Percentiles rank a stretch among this genome's conserved stretches.
phyloP scores from a whole-genome alignment of 1,284 basidiomycete species.

The Termitomyces sp. region DNA sequence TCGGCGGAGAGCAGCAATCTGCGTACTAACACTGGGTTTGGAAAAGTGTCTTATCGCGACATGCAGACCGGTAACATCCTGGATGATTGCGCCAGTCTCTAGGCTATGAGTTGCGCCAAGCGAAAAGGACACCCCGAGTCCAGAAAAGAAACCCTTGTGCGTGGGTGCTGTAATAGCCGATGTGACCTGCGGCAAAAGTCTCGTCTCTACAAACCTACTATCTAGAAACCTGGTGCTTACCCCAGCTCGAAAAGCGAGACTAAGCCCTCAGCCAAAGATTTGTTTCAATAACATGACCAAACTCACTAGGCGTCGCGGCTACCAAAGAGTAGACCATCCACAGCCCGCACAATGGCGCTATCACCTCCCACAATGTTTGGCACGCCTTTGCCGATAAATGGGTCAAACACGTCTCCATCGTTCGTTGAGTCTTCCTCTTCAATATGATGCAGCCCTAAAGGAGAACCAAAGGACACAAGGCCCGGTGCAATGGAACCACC shows the following conservation, averaged over 20 bases:
- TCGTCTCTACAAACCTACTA: neutral
- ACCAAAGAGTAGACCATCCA: conserved; percentile 71
- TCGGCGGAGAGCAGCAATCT: conserved; percentile 58
- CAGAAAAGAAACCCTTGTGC: conserved; percentile 52
- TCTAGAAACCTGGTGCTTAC: conserved; percentile 26
- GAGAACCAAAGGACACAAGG: conserved; percentile 53
- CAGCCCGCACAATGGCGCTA: conserved; percentile 54
- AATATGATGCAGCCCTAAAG: conserved; percentile 60
- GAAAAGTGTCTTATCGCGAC: conserved; percentile 31
- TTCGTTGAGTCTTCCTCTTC: conserved; percentile 56
- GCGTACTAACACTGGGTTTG: conserved; percentile 52
- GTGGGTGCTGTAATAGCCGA: conserved; percentile 58
- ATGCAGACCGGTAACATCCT: conserved; percentile 42
- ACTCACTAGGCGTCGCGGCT: conserved; percentile 72
- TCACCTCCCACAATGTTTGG: conserved; percentile 49
- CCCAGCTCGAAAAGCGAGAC: conserved; percentile 56
- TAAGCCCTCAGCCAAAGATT: conserved; percentile 21
- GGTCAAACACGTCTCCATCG: conserved; percentile 59
- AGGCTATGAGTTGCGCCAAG: conserved; percentile 59
- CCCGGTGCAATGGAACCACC: conserved; percentile 52
- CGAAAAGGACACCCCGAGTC: conserved; percentile 64
- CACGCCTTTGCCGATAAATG: conserved; percentile 33
- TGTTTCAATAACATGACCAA: neutral
- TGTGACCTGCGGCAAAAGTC: conserved; percentile 30
- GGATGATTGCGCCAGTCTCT: conserved; percentile 62